Base-by-base conservation (phyloP, 768 basidiomycete genomes). In the Russula sp. region DNA sequence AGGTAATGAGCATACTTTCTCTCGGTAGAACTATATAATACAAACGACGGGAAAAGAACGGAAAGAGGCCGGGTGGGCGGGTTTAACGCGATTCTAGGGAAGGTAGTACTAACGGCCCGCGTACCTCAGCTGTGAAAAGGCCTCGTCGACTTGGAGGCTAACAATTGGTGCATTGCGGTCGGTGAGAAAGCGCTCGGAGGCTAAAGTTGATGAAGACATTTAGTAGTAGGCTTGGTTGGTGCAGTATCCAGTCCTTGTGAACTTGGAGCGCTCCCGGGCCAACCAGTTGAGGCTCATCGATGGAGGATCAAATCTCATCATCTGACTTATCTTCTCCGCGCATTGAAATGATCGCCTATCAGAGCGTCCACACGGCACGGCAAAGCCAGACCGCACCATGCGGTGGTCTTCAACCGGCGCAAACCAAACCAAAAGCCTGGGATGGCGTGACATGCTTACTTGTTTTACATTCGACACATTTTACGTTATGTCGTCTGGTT, bases 1-100 rank as follows among this genome's bases (percentile, higher is more conserved):
- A 91, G 55, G 70, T 82, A 85, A 73, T 94, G 89, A 2, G 87
- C 81, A 69, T 94, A 94, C 63, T 85, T 80, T 75, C 90, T 88
- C 70, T 94, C 91, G 67, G 80, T 81, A 6, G 82, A 76, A 56
- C 90, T 93, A 42, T 62, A 27, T 27, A 27, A 27, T 27, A 63
- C 27, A 22, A 56, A 40, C 31, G 44, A 58, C n/a, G 44, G 2
- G 20, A 16, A 13, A 48, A 45, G 32, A 11, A 3, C 6, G 9
- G 32, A n/a, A 18, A 16, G 11, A 27, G 22, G 22, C 22, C 22
- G 4, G 22, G n/a, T 20, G 5, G 18, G 11, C 1, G 31, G 27
- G 10, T 9, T 55, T 35, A 54, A 53, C 13, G n/a, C 11, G 51
- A 22, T 14, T 4, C 16, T 16, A 13, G 57, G 31, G 42, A 7